Evolutionary conservation across 306 rosid genomes (phyloP).

Genomic region (Fragaria nilgerrensis): DNA sequence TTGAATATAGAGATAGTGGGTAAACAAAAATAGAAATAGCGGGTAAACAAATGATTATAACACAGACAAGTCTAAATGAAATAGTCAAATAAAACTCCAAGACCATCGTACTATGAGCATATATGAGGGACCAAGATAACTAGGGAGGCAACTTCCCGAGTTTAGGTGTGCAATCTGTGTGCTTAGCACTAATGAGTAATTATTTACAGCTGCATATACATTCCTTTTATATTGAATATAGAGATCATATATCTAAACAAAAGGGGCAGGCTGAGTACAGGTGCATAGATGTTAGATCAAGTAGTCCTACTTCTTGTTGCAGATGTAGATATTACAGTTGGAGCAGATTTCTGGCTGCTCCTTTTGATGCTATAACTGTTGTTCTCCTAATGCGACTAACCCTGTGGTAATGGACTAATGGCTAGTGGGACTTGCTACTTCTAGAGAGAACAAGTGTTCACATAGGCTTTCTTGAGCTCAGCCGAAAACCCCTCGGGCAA

Average conservation of each 20-base stretch:
- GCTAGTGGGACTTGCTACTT: background rate
- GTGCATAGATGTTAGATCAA: background rate
- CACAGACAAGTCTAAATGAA: background rate
- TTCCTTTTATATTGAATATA: background rate
- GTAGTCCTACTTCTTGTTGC: background rate
- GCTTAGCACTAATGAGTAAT: background rate
- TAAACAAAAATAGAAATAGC: background rate
- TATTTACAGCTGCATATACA: background rate
- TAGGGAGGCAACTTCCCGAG: background rate
- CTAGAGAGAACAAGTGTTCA: background rate
- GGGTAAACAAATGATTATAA: background rate
- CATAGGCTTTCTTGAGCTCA: background rate
- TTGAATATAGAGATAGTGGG: background rate
- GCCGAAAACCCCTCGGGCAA: background rate
- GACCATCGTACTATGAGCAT: background rate
- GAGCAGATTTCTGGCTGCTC: background rate
- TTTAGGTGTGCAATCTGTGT: background rate
- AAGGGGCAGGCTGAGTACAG: background rate
- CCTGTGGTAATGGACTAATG: background rate
- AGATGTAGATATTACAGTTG: background rate
- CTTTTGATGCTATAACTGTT: background rate
- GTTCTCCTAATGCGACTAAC: background rate
- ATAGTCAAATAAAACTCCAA: background rate
- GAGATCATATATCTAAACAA: background rate
- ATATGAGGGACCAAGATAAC: background rate